Percentiles rank a stretch among this genome's conserved stretches.
Evolutionary conservation across 2,329 filamentous ascomycete species (phyloP).

Genomic region (Thielaviopsis musarum): DNA sequence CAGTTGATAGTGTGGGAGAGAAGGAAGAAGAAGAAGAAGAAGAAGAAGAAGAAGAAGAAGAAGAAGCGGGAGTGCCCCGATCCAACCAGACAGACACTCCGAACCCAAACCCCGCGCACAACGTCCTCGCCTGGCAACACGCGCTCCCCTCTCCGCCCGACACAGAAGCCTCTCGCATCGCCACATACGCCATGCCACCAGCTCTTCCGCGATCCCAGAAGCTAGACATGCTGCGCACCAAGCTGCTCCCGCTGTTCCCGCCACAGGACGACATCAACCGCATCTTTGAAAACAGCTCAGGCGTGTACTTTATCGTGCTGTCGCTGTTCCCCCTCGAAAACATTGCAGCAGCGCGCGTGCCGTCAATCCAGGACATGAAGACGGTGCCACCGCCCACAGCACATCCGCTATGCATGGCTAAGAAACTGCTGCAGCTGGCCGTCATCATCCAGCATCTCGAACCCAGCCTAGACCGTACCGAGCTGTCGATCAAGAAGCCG

Average conservation of each 20-base stretch:
- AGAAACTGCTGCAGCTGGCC: constrained; percentile 28
- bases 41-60: not conserved
- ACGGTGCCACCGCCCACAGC: constrained; percentile 22
- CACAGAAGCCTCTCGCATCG: not conserved
- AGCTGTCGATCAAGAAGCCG: constrained; percentile 16
- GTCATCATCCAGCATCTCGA: constrained; percentile 30
- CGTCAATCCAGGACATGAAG: constrained; percentile 19
- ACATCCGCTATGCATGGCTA: constrained; percentile 32
- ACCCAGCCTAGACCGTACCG: constrained; percentile 17
- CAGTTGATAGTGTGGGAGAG: not conserved
- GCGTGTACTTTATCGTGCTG: constrained; percentile 17
- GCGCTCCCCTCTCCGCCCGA: constrained; percentile 6
- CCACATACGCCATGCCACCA: constrained; percentile 1
- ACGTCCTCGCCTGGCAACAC: constrained; percentile 6
- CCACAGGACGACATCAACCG: constrained; percentile 20
- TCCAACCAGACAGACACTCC: no score
- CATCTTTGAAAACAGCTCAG: constrained; percentile 17
- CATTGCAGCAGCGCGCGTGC: constrained; percentile 14
- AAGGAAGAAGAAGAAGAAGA: not conserved
- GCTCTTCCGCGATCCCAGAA: constrained; percentile 9
- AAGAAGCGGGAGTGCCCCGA: not conserved
- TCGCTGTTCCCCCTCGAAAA: constrained; percentile 20
- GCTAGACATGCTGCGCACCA: constrained; percentile 7
- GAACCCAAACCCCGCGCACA: no score
- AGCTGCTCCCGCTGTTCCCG: constrained; percentile 19